These are phyloP conservation scores for Castanea crenata DNA, from an alignment of 306 rosid species.

Conservation along the genomic window DNA sequence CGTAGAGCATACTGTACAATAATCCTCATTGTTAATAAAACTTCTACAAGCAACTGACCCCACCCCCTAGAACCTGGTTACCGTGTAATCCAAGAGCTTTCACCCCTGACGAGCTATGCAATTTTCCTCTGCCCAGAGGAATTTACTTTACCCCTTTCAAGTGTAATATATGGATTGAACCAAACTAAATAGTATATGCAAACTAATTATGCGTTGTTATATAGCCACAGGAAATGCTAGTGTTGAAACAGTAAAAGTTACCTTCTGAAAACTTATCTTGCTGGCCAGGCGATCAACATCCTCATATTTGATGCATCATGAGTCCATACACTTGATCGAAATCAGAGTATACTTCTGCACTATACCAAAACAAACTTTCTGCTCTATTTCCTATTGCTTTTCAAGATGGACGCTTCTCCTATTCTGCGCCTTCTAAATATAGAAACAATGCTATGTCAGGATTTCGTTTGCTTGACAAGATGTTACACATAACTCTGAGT, in stretches of 20 bases:
- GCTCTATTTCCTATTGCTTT: conserved; percentile 83
- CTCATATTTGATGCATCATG: conserved; percentile 70
- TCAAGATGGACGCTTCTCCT: conserved; percentile 70
- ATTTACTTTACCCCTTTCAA: neutral
- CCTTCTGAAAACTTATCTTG: conserved; percentile 77
- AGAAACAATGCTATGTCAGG: conserved; percentile 1
- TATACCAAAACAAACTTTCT: conserved; percentile 65
- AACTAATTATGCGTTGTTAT: neutral
- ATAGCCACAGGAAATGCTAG: neutral
- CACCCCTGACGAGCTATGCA: too few species aligned
- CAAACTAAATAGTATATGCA: conserved; percentile 2
- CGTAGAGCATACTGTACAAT: too few species aligned
- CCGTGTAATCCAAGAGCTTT: too few species aligned
- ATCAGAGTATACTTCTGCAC: conserved; percentile 72
- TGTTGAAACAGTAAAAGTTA: conserved; percentile 20
- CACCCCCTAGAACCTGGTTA: too few species aligned
- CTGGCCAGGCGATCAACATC: conserved; percentile 70
- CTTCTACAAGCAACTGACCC: too few species aligned
- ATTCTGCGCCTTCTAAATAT: conserved; percentile 71
- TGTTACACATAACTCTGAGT: neutral
- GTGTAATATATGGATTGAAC: neutral
- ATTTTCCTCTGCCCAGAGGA: too few species aligned
- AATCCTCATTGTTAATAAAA: too few species aligned
- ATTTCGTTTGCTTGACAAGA: neutral
- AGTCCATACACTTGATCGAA: conserved; percentile 58